Evolutionary conservation across 345 rosid species (phyloP), one percentile per base, ranked within the genome.

Genomic region (Linum lewisii): DNA sequence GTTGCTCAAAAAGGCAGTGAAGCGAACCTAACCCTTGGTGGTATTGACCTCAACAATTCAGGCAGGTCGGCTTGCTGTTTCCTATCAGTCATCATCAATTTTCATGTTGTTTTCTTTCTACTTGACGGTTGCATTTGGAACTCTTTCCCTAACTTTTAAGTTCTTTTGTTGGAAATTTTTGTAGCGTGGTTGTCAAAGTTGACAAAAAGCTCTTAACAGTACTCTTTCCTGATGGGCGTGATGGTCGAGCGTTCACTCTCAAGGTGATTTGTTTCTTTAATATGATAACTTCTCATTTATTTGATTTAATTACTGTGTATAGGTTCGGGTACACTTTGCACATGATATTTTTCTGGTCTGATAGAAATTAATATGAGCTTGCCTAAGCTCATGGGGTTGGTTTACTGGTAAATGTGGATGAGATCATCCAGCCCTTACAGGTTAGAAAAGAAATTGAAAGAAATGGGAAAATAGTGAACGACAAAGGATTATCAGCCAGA

Each of bases 1-100:
- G 32, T 65, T 70, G 73, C 80, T 54, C 88, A 78, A 72, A 85
- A 67, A 65, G 86, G 86, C 36, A 63, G 76, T 79, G 93, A 85
- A 81, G 83, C 79, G 49, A 83, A 83, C 76, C 73, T 84, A 66
- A 90, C 80, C 29, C 88, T 85, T 51, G 93, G 93, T 60, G 88
- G 93, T 57, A 85, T 94, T 76, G 99, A 94, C 76, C 99, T 94
- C 85, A 87, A 94, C 97, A 94, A 81, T 83, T 87, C 99, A 90
- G 99, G 99, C 95, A 94, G 99, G 99, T 94, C 77, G 84, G 99
- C 84, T 77, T 75, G 67, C 77, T 72, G 68, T 74, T 75, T 63
- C 55, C 19, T 57, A 62, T 57, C 75, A 64, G 44, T 56, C 58
- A 37, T 58, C 57, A 7, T 5, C 49, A 42, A 56, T 51, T 57